phyloP scores from a whole-genome alignment of 352 stramenopile species.

The Pythium monospermum region DNA sequence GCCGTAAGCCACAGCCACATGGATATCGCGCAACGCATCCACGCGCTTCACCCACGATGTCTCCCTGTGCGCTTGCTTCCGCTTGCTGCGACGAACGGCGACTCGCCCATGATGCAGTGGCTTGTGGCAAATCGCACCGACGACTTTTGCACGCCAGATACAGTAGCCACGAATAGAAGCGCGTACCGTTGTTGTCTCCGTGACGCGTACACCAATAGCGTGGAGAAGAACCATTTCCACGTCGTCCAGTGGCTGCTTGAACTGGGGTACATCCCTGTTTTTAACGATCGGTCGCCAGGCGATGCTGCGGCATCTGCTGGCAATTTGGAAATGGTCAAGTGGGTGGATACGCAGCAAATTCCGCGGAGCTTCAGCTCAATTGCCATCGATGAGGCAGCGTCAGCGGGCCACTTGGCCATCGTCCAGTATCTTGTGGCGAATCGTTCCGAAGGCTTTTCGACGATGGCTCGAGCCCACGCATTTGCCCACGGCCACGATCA shows the following conservation, averaged over 20 bases:
- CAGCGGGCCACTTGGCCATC: slow-evolving; percentile 20
- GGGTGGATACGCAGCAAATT: slow-evolving; percentile 12
- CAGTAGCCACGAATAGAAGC: slow-evolving; percentile 32
- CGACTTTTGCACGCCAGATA: too few relatives aligned
- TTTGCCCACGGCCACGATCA: too few relatives aligned
- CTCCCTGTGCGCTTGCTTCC: slow-evolving; percentile 35
- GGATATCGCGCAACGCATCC: slow-evolving; percentile 32
- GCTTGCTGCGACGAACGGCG: slow-evolving; percentile 35
- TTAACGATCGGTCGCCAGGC: slow-evolving; percentile 43
- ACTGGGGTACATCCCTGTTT: slow-evolving; percentile 28
- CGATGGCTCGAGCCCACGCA: too few relatives aligned
- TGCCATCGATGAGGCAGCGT: slow-evolving; percentile 21
- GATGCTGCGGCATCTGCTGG: slow-evolving; percentile 40
- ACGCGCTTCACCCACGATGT: slow-evolving; percentile 24
- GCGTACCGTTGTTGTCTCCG: slow-evolving; percentile 34
- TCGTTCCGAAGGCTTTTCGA: too few relatives aligned
- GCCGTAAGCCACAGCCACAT: slow-evolving; percentile 37
- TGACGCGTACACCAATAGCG: slow-evolving; percentile 36
- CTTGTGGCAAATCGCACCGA: slow-evolving; percentile 28
- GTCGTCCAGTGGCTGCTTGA: slow-evolving; percentile 40
- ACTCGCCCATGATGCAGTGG: slow-evolving; percentile 34
- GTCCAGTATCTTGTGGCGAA: too few relatives aligned
- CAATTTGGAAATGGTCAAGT: slow-evolving; percentile 32
- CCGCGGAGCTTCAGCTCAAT: neutral
- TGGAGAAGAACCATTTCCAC: slow-evolving; percentile 34